Evolutionary conservation across 768 basidiomycete species (phyloP), one percentile per base, ranked within the genome.

Genomic region (Lactarius hengduanensis): DNA sequence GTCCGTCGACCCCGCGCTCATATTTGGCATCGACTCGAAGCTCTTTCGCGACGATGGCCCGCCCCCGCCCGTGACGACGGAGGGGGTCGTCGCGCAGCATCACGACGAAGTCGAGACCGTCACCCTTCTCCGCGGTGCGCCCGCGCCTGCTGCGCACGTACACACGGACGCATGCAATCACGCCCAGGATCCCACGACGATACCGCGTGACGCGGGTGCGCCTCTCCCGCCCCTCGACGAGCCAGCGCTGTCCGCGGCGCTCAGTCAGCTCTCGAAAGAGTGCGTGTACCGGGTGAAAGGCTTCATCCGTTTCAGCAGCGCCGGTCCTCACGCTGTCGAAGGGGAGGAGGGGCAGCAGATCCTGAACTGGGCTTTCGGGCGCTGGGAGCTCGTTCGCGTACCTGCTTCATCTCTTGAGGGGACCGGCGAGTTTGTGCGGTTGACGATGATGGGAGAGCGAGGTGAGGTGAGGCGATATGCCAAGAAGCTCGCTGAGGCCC

Each of bases 341-440:
- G 36, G 30, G 36, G 26, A 34, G 2, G n/a, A 40, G 50, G 5
- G 6, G 9, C 71, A 77, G 69, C 74, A 82, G 73, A 90, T 94
- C 66, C 71, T 96, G 65, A 98, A 98, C 74, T 98, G 94, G 93
- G 94, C 95, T 8, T 98, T 97, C 77, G 92, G 92, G 16, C 84
- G 95, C 47, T 88, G 84, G 73, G 92, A 94, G 32, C 76, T 89
- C 47, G 82, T 87, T 13, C 79, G 72, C 22, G 69, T 77, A 43
- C 75, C 55, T n/a, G n/a, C n/a, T 20, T 50, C 38, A 22, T 34
- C 28, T 22, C 1, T 26, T 54, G n/a, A 57, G 45, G 57, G 10
- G 26, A 73, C 72, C 1, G 73, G 70, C 13, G 80, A 76, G 4
- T 78, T 80, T 6, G 72, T 94, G 28, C 79, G 82, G 62, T 69